Base-by-base conservation (phyloP, 2,329 filamentous ascomycete genomes). In the Cercospora nicotianae region DNA sequence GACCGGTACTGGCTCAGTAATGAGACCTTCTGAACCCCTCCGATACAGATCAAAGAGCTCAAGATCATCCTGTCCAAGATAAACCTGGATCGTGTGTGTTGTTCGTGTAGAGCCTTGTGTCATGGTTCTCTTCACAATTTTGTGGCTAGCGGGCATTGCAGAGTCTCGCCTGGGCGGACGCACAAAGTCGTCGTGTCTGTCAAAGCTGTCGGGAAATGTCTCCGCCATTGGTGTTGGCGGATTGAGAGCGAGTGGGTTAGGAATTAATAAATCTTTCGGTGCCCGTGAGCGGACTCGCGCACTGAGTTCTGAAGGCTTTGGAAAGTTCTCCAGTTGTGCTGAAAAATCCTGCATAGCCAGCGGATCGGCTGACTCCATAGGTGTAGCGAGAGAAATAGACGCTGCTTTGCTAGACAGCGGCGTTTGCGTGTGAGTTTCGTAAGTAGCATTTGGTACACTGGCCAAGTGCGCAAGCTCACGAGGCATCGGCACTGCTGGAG, bases 41-140 rank as follows among this genome's bases (percentile, higher is more conserved):
- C 65, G 55, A 31, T 69, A 70, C 36, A 70, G 67, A 45, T 72
- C 70, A 16, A 71, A 63, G 45, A 69, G 18, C 36, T 72, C 70
- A 13, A 67, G 53, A 36, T 66, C 59, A 33, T 74, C 73, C 16
- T 71, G 67, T 16, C 73, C 73, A 10, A 75, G 53, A 64, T 70
- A 73, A 8, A 75, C 74, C 60, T 75, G 72, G 16, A 74, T 73
- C 3, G 73, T 73, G 36, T 74, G 73, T 16, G 62, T 64, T 5
- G 62, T 64, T 20, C 62, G 28, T 23, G 62, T 42, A n/a, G 62
- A 64, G 51, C 51, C 51, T 20, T 64, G 62, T 12, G 62, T 64
- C 62, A 58, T 64, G 23, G 28, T 64, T 42, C 62, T 64, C 20
- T 20, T 57, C 10, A 64, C 48, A 65, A 36, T 65, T 66, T 59